Base-by-base conservation (phyloP, 2,329 filamentous ascomycete genomes). In the Alternaria metachromatica region DNA sequence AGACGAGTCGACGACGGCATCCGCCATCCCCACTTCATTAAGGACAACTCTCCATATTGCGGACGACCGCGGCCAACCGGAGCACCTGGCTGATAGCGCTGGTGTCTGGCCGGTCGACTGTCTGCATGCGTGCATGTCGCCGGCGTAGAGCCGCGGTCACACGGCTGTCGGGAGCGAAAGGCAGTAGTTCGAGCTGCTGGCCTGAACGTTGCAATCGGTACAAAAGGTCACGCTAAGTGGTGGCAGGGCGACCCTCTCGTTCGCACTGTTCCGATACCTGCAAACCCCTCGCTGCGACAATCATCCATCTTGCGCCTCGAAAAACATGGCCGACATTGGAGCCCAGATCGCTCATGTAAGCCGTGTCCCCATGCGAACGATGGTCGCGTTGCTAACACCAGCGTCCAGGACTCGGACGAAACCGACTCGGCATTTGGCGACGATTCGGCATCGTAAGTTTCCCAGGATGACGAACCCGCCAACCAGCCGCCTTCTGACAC, bases 371-470 rank as follows among this genome's bases (percentile, higher is more conserved):
- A 26, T 20, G 23, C 23, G 15, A 41, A 20, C 28, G 13, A 15
- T 21, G 2, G 18, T 25, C 41, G 20, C 26, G 48, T 28, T 12
- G 26, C 67, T 68, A 23, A 71, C 12, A 13, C 10, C 1, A 2
- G n/a, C 25, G 20, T 41, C 12, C 10, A 71, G 69, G 69, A 70
- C 55, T 65, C 58, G 28, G 69, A 70, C 18, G 64, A 67, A 11
- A 63, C 60, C 13, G 69, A 70, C 46, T 71, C 69, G 11, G 64
- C 69, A 30, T 71, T 65, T 58, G 62, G 66, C 43, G 69, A 71
- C 37, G 69, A 72, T 25, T 63, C 57, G 45, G 66, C 64, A 43
- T 72, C 69, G 69, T 67, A 57, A 64, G 66, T 62, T 18, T 15
- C 21, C 37, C 21, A 13, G 21, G n/a, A 15, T 33, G 20, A 28